A percentile compares a stretch with the other conserved stretches of the same genome.
Conservation (phyloP, 768 basidiomycete species). For the Amanita pallidorosea region DNA sequence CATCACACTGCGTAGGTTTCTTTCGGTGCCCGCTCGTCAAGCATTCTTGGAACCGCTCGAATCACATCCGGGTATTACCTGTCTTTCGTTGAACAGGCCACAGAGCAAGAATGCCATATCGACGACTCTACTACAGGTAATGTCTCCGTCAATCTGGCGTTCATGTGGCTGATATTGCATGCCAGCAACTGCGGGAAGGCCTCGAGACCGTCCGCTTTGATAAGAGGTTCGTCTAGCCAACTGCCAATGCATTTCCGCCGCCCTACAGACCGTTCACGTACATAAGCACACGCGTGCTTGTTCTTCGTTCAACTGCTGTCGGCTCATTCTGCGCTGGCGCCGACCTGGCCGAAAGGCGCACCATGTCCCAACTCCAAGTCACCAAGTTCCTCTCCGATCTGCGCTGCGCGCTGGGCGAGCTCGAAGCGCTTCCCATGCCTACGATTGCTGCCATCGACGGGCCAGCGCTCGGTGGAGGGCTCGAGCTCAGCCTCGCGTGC, state of each 20-base stretch:
- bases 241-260: neutral
- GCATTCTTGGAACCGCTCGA: constrained; percentile 43
- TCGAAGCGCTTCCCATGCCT: constrained; percentile 81
- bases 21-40: constrained; percentile 9
- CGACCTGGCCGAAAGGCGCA: constrained; percentile 76
- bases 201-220: constrained; percentile 58
- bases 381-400: constrained; percentile 69
- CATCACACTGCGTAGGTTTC: neutral
- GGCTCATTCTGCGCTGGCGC: constrained; percentile 89
- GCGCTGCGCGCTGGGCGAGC: constrained; percentile 54
- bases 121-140: constrained; percentile 55
- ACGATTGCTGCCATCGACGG: constrained; percentile 92
- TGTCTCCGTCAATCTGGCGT: constrained; percentile 5
- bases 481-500: constrained; percentile 81
- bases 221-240: constrained; percentile 34
- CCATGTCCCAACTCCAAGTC: constrained; percentile 70
- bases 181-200: constrained; percentile 62
- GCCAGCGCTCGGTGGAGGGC: constrained; percentile 86
- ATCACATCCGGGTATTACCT: constrained; percentile 55
- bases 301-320: constrained; percentile 70
- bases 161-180: constrained; percentile 1
- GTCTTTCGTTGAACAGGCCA: constrained; percentile 72
- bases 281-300: constrained; percentile 50
- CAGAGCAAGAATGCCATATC: constrained; percentile 86
- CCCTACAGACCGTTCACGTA: constrained; percentile 3